These are phyloP conservation scores for Nicotiana noctiflora DNA, from an alignment of 257 asterid genomes.

Conservation along the genomic window DNA sequence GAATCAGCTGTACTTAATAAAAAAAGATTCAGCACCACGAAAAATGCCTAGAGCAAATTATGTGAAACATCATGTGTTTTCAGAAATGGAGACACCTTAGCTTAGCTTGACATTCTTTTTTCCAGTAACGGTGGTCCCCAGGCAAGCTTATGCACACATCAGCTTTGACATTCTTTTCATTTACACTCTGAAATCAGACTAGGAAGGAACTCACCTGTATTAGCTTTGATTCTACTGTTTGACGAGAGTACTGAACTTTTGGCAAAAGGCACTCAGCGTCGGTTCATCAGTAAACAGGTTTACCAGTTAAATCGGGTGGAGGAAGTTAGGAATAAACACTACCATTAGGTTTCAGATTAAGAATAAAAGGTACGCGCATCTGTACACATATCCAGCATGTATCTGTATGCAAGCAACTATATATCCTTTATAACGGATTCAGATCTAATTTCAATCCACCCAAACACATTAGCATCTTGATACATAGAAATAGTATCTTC, in stretches of 20 bases:
- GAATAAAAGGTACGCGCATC: not conserved
- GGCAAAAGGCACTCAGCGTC: not conserved
- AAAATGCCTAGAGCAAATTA: conserved; percentile 3
- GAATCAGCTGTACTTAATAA: conserved; percentile 58
- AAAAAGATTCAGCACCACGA: conserved; percentile 1
- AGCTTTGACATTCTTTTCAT: not conserved
- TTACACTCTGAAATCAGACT: not conserved
- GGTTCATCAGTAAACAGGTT: not conserved
- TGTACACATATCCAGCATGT: not conserved
- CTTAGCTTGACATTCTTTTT: too few species aligned
- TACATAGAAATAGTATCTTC: not conserved
- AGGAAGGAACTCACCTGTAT: not conserved
- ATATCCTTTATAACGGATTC: not conserved
- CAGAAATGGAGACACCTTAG: too few species aligned
- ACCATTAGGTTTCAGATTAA: not conserved
- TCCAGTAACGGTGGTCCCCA: too few species aligned
- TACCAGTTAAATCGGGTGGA: not conserved
- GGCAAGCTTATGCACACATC: too few species aligned
- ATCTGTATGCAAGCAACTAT: not conserved
- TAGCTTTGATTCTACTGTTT: not conserved
- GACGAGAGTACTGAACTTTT: not conserved
- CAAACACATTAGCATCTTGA: not conserved
- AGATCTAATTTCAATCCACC: not conserved
- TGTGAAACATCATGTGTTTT: not conserved
- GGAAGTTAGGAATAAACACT: not conserved